Percentiles rank a stretch among this genome's conserved stretches.
These are phyloP conservation scores for Mycosphaerella sp. DNA, from an alignment of 2,329 filamentous ascomycete species.

Conservation along the genomic window DNA sequence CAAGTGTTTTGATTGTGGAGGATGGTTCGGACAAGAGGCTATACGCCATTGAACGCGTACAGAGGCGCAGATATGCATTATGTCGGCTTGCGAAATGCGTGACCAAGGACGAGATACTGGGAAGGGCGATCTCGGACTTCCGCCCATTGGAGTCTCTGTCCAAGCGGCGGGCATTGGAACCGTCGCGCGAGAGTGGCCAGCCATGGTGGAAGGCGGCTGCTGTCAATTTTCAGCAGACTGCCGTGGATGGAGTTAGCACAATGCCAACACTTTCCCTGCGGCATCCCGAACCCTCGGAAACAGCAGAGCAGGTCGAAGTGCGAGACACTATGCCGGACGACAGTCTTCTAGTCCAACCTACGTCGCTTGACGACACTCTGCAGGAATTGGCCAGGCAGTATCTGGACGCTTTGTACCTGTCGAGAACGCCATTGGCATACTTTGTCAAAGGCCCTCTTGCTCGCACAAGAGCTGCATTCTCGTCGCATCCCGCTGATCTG, in stretches of 20 bases:
- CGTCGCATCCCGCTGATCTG: conserved; percentile 56
- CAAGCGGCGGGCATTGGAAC: conserved; percentile 17
- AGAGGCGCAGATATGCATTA: conserved; percentile 55
- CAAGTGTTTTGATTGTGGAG: conserved; percentile 56
- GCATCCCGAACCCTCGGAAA: background rate
- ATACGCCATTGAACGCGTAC: conserved; percentile 62
- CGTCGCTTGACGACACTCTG: conserved; percentile 16
- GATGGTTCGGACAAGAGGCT: conserved; percentile 47
- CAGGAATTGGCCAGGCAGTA: conserved; percentile 34
- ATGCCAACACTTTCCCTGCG: background rate
- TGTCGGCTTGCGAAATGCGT: conserved; percentile 65
- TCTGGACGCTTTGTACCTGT: conserved; percentile 43
- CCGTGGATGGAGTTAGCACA: background rate
- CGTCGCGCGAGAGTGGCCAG: conserved; percentile 10
- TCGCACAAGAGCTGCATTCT: conserved; percentile 64
- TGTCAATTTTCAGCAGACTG: conserved; percentile 6
- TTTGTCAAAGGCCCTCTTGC: conserved; percentile 78
- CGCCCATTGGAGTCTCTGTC: conserved; percentile 26
- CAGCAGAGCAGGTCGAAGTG: background rate
- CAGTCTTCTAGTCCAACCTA: background rate
- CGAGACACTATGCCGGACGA: background rate
- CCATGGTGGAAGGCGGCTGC: conserved; percentile 26
- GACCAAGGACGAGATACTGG: conserved; percentile 50
- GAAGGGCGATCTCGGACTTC: conserved; percentile 27
- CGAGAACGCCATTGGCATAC: conserved; percentile 69